phyloP scores from a whole-genome alignment of 73 alveolate species.

The Symbiodinium natans region DNA sequence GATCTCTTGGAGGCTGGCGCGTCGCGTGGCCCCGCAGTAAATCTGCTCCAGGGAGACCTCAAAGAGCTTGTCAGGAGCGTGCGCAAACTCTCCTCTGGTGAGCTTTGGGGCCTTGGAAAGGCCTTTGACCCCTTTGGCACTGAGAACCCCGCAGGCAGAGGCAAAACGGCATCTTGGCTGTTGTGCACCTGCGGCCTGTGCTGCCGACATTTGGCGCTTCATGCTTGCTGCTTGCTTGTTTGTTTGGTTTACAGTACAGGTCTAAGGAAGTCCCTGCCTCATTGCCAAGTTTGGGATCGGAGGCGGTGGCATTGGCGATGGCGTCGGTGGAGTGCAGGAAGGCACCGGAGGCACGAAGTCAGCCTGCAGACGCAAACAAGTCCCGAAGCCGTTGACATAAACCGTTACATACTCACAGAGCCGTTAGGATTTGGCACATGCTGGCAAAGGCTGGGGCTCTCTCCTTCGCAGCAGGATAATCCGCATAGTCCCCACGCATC shows the following conservation, averaged over 20 bases:
- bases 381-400: no score
- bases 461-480: no score
- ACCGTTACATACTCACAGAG: no score
- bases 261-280: neutral
- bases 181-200: no score
- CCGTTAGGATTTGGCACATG: no score
- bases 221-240: neutral
- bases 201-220: neutral
- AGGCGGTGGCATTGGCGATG: neutral
- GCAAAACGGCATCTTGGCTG: neutral
- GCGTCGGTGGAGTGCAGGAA: neutral
- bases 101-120: neutral
- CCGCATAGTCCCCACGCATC: no score
- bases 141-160: neutral
- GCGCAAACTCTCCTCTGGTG: neutral
- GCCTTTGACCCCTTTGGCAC: neutral
- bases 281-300: neutral
- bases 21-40: constrained; percentile 42
- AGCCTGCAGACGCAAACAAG: no score
- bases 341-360: neutral
- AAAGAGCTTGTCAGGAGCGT: no score
- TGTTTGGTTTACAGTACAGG: neutral
- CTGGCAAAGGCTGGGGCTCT: no score
- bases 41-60: constrained; percentile 46
- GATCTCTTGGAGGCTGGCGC: neutral